Conservation (phyloP, 164 flowering plant genomes). For the Kingdonia uniflora region DNA sequence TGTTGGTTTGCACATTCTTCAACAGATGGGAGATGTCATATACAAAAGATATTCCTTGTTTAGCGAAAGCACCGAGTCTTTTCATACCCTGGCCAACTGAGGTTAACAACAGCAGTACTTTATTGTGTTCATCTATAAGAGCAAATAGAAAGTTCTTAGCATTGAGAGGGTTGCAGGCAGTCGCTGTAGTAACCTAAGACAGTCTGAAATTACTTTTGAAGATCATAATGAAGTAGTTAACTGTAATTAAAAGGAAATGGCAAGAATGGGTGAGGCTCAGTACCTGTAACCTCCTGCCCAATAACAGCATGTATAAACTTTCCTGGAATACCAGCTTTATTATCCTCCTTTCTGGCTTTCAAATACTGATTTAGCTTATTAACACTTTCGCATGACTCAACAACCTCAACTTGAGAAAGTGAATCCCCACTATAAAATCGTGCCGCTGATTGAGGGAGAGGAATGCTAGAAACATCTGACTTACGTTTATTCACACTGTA, state of each 20-base stretch:
- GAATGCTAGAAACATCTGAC: slow-evolving; percentile 17
- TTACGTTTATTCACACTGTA: slow-evolving; percentile 18
- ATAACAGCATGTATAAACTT: slow-evolving; percentile 56
- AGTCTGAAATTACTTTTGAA: too few species aligned
- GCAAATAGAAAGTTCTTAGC: too few species aligned
- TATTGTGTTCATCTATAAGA: too few species aligned
- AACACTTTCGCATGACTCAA: slow-evolving; percentile 38
- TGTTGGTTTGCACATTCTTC: too few species aligned
- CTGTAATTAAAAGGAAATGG: background rate
- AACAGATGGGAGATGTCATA: too few species aligned
- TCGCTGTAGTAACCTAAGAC: too few species aligned
- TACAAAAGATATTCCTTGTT: too few species aligned
- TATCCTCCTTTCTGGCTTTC: slow-evolving; percentile 34
- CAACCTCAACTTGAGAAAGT: slow-evolving; percentile 30
- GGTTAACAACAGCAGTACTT: too few species aligned
- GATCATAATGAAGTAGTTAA: too few species aligned
- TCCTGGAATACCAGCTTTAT: slow-evolving; percentile 54
- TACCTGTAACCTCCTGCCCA: slow-evolving; percentile 48
- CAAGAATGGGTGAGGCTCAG: background rate
- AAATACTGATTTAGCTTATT: slow-evolving; percentile 31
- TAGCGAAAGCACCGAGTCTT: too few species aligned
- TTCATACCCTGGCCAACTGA: too few species aligned
- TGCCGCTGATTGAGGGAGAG: slow-evolving; percentile 56
- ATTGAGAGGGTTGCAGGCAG: too few species aligned
- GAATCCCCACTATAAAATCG: slow-evolving; percentile 34